Evolutionary conservation across 306 rosid genomes (phyloP).

Genomic region (Cicer arietinum): DNA sequence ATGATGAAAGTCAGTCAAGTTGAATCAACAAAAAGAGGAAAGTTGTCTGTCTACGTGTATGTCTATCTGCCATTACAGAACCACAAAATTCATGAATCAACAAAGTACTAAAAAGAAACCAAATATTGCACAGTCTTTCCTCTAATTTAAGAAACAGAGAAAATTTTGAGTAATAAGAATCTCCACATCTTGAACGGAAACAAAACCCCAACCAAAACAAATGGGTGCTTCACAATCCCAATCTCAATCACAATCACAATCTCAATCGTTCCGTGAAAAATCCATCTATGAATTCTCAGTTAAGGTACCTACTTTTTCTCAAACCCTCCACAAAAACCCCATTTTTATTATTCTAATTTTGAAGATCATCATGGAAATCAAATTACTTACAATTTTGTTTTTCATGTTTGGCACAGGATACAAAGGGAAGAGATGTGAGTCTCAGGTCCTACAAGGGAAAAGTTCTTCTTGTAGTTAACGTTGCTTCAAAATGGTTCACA

Average conservation of each 20-base stretch:
- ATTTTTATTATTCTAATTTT: constrained; percentile 10
- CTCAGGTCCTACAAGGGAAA: constrained; percentile 78
- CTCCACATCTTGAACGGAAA: not conserved
- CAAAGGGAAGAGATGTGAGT: constrained; percentile 70
- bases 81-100: constrained; percentile 10
- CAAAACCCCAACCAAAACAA: not conserved
- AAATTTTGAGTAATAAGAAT: not conserved
- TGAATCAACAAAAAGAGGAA: not conserved
- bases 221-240: constrained; percentile 69
- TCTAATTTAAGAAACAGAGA: not conserved
- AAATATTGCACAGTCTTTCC: not conserved
- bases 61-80: constrained; percentile 32
- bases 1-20: not conserved
- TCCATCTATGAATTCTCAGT: constrained; percentile 79
- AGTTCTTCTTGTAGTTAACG: constrained; percentile 82
- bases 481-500: constrained; percentile 83
- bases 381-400: constrained; percentile 3
- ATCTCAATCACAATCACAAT: constrained; percentile 12
- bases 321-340: not conserved
- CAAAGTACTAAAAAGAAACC: not conserved
- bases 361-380: not conserved
- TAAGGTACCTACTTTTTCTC: constrained; percentile 54
- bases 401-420: constrained; percentile 55
- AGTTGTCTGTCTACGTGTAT: constrained; percentile 3
- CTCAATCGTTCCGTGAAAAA: constrained; percentile 57